These are phyloP conservation scores for Excoecaria cochinchinensis DNA, from an alignment of 345 rosid genomes.

Conservation along the genomic window DNA sequence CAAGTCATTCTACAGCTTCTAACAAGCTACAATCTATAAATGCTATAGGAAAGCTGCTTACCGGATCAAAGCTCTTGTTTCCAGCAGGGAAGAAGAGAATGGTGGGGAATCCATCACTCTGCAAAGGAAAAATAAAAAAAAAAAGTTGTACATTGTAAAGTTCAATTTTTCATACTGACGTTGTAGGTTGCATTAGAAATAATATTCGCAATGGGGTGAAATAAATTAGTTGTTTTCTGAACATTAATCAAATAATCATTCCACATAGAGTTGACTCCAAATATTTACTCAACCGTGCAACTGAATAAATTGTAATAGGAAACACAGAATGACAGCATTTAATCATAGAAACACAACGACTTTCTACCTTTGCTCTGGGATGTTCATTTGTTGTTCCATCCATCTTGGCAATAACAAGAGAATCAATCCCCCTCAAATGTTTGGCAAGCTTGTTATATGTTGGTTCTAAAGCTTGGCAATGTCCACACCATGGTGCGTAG, in stretches of 20 bases:
- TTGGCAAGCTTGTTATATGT: constrained; percentile 90
- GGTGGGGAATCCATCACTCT: constrained; percentile 98
- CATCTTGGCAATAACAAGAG: constrained; percentile 93
- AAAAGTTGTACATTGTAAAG: not conserved
- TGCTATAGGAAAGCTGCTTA: constrained; percentile 32
- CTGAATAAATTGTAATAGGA: not conserved
- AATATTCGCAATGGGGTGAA: not conserved
- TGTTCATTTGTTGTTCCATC: constrained; percentile 99
- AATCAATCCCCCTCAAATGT: constrained; percentile 74
- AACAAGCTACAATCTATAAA: not conserved
- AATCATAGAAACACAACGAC: not conserved
- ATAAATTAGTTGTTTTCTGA: not conserved
- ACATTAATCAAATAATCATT: not conserved
- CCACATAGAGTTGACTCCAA: not conserved
- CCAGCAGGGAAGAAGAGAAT: constrained; percentile 97
- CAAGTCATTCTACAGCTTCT: not conserved
- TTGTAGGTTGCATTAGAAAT: not conserved
- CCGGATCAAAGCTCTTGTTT: constrained; percentile 95
- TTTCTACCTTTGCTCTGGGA: constrained; percentile 85
- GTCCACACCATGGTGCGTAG: constrained; percentile 99
- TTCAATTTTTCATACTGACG: no score
- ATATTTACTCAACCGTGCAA: not conserved
- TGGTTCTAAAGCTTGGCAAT: constrained; percentile 94
- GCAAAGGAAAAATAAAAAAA: constrained; percentile 24
- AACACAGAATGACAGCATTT: no score